phyloP scores from a whole-genome alignment of 2,329 filamentous ascomycete genomes.

The Aureobasidium sp. region DNA sequence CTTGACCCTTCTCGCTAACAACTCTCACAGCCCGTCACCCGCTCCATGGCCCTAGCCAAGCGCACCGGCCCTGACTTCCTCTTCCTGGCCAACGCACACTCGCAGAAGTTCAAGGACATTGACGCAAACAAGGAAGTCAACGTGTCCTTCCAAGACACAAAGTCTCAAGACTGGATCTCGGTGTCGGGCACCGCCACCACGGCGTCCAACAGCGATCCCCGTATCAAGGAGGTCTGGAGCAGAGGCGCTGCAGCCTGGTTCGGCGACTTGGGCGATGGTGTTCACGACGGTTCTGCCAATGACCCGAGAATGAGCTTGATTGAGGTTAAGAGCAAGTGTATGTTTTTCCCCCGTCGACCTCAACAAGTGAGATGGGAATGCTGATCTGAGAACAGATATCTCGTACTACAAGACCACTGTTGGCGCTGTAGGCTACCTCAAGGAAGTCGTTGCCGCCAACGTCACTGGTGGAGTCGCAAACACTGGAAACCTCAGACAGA shows the following conservation, averaged over 20 bases:
- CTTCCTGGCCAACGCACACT: slow-evolving; percentile 41
- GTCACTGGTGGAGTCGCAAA: slow-evolving; percentile 26
- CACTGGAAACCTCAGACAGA: slow-evolving; percentile 26
- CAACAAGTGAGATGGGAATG: too few species aligned
- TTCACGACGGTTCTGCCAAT: slow-evolving; percentile 36
- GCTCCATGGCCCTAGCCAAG: slow-evolving; percentile 47
- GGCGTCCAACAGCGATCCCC: slow-evolving; percentile 34
- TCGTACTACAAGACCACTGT: slow-evolving; percentile 27
- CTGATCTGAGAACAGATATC: slow-evolving; percentile 20
- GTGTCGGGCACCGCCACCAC: slow-evolving; percentile 36
- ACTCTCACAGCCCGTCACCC: slow-evolving; percentile 29
- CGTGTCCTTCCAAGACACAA: slow-evolving; percentile 39
- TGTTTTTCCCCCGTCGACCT: slow-evolving; percentile 7
- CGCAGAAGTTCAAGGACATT: slow-evolving; percentile 40
- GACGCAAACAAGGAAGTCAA: slow-evolving; percentile 32
- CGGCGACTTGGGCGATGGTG: slow-evolving; percentile 41
- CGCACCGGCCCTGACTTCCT: slow-evolving; percentile 44
- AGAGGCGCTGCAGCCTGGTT: slow-evolving; percentile 38
- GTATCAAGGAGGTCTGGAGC: slow-evolving; percentile 41
- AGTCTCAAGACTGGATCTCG: slow-evolving; percentile 40
- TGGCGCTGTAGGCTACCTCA: slow-evolving; percentile 22
- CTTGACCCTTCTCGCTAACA: neutral
- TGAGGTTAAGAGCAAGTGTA: slow-evolving; percentile 28
- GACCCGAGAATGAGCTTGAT: slow-evolving; percentile 41
- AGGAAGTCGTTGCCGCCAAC: slow-evolving; percentile 25